phyloP scores from a whole-genome alignment of 148 eudicot species.

The Pharnaceum exiguum region DNA sequence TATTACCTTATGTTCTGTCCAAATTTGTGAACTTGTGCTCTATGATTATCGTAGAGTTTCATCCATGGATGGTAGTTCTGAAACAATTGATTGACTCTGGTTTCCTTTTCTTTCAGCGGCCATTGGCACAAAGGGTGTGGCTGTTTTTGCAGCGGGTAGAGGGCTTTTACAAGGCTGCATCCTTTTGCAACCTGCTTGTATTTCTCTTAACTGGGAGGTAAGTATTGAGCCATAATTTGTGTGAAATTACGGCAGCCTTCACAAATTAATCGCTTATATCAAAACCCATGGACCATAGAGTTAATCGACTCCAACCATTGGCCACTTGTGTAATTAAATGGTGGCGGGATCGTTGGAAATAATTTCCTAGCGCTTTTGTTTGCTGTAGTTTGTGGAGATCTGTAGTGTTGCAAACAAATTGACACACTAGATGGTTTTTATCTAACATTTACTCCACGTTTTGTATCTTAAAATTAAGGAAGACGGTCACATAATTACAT shows the following conservation, averaged over 20 bases:
- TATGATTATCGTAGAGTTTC: neutral
- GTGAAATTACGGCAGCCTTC: neutral
- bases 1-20: slow-evolving; percentile 15
- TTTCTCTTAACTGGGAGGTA: slow-evolving; percentile 93
- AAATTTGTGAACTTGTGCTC: neutral
- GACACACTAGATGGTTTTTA: too few species aligned
- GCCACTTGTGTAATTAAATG: too few species aligned
- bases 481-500: too few species aligned
- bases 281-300: too few species aligned
- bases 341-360: too few species aligned
- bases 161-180: slow-evolving; percentile 89
- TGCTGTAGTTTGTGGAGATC: too few species aligned
- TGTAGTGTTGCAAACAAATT: too few species aligned
- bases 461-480: too few species aligned
- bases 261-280: neutral
- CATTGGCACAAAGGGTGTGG: slow-evolving; percentile 81
- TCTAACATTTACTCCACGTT: too few species aligned
- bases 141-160: slow-evolving; percentile 75
- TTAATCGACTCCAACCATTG: too few species aligned
- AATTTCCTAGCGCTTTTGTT: too few species aligned
- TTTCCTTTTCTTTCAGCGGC: slow-evolving; percentile 44
- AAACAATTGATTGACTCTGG: neutral
- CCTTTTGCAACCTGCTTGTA: slow-evolving; percentile 79
- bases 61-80: neutral
- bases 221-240: slow-evolving; percentile 7